Conservation (phyloP, 441 rosid genomes). For the Jatropha multifida region DNA sequence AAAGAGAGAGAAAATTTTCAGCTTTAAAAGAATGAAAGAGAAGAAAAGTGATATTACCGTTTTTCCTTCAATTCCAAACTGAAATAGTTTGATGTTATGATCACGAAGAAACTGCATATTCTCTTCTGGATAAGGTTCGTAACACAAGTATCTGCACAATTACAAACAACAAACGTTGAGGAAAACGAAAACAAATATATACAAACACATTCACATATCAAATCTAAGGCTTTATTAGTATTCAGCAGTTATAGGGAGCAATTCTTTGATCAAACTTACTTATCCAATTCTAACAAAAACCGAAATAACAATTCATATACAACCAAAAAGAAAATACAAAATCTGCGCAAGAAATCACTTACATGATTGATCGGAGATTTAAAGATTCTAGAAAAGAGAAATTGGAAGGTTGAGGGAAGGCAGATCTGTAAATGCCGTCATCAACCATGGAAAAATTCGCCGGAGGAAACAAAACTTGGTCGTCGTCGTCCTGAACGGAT, state of each 20-base stretch:
- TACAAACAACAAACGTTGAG: no score
- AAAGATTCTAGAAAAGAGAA: slow-evolving; percentile 64
- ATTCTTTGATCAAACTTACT: no score
- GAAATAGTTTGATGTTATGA: slow-evolving; percentile 64
- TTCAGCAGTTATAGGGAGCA: no score
- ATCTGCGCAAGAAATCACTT: slow-evolving; percentile 4
- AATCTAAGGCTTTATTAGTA: no score
- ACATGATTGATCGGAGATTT: slow-evolving; percentile 82
- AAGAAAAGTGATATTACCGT: slow-evolving; percentile 40
- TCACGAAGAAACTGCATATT: slow-evolving; percentile 57
- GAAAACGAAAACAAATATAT: no score
- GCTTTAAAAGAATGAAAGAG: not conserved
- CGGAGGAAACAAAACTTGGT: slow-evolving; percentile 44
- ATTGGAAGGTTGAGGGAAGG: slow-evolving; percentile 59
- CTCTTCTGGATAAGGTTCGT: slow-evolving; percentile 84
- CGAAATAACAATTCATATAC: no score
- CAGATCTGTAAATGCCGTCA: slow-evolving; percentile 73
- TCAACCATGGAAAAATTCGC: slow-evolving; percentile 82
- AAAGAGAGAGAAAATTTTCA: no score
- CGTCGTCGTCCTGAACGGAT: slow-evolving; percentile 24
- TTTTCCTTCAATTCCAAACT: slow-evolving; percentile 83
- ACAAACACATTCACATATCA: no score
- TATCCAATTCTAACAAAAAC: no score
- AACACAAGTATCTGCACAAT: slow-evolving; percentile 71
- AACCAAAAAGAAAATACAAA: not conserved